Percentiles rank a stretch among this genome's conserved stretches.
Evolutionary conservation across 1,139 yeast genomes (phyloP).

Genomic region (Pichia sp.): DNA sequence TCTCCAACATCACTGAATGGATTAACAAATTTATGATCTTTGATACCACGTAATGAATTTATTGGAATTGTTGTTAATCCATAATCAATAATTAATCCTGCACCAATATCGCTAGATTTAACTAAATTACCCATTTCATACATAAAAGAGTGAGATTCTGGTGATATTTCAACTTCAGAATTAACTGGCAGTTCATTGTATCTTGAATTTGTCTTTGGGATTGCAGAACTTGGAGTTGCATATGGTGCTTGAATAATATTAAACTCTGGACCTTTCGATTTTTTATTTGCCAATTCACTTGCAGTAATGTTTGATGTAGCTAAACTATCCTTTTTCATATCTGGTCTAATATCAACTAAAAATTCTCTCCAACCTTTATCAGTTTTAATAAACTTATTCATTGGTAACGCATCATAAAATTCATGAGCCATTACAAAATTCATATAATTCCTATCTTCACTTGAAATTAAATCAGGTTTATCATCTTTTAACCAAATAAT

Average conservation of each 20-base stretch:
- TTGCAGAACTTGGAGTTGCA: conserved; percentile 57
- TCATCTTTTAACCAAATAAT: conserved; percentile 71
- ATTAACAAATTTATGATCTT: conserved; percentile 66
- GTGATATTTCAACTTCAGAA: conserved; percentile 64
- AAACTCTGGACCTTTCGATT: conserved; percentile 36
- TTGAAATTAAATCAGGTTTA: conserved; percentile 27
- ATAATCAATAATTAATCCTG: conserved; percentile 71
- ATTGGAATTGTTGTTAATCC: conserved; percentile 63
- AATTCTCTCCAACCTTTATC: conserved; percentile 72
- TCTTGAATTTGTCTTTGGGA: conserved; percentile 49
- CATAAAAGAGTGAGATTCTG: conserved; percentile 59
- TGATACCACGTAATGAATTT: conserved; percentile 67
- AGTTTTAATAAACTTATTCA: conserved; percentile 60
- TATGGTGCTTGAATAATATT: conserved; percentile 53
- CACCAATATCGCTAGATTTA: conserved; percentile 39
- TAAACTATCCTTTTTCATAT: conserved; percentile 13
- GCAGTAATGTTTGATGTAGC: conserved; percentile 19
- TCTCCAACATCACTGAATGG: conserved; percentile 73
- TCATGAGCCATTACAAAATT: conserved; percentile 78
- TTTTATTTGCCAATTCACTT: conserved; percentile 7
- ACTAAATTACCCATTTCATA: conserved; percentile 40
- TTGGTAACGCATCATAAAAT: conserved; percentile 82
- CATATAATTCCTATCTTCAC: conserved; percentile 29
- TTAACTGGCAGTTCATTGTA: conserved; percentile 50
- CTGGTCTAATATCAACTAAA: conserved; percentile 44